Evolutionary conservation across 2,329 filamentous ascomycete species (phyloP), one percentile per base, ranked within the genome.

Genomic region (Truncatella angustata): DNA sequence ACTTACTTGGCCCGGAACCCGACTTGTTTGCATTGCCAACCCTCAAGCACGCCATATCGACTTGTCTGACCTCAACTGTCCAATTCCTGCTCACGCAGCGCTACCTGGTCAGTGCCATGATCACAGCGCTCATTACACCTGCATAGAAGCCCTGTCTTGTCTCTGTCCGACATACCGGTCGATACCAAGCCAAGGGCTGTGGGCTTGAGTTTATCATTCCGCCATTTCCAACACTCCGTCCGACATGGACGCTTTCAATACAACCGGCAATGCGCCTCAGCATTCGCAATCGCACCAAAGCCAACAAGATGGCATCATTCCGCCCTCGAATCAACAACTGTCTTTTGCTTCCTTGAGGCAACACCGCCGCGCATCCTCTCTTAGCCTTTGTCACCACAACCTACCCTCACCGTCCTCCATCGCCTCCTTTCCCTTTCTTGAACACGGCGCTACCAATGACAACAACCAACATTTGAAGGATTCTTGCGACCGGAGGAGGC

Each of bases 401-500:
- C 40, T 51, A 4, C 40, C 50, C 21, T 52, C 53, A 12, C 53
- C 53, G 28, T 36, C 44, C 20, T 52, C 53, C 12, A 51, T 49
- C 16, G 46, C 50, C 28, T 47, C 53, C 32, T 57, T 57, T 28
- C 51, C 55, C 47, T 45, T 24, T 37, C 50, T 45, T n/a, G n/a
- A n/a, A n/a, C n/a, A n/a, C n/a, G n/a, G n/a, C 55, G 56, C 58
- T 58, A 62, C 56, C 44, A 21, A 48, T 21, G 44, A 53, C 35
- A 36, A 20, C 54, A 52, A 14, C 51, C 63, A 61, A 58, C 66
- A 62, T 20, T 67, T 62, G 55, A 69, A 60, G 54, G 63, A 78
- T 52, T 78, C 75, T 63, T 82, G 79, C 63, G 75, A 82, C 56
- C 73, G 78, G 57, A 67, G 74, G 54, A 70, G 78, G 52, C 74